Conservation (phyloP, 2,329 filamentous ascomycete genomes). For the Colletotrichum lini region DNA sequence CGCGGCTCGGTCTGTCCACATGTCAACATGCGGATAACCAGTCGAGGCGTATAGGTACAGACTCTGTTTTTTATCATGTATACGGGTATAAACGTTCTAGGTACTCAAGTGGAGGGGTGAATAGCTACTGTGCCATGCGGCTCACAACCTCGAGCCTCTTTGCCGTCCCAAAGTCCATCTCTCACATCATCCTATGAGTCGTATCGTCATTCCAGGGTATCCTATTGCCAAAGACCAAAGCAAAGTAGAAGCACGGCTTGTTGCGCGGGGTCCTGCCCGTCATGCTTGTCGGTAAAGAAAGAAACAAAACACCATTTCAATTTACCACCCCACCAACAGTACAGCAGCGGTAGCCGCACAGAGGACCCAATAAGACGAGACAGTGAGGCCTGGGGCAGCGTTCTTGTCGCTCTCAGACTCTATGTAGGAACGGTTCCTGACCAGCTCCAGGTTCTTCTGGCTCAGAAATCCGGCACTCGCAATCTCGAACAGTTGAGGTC, state of each 20-base stretch:
- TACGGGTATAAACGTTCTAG: constrained; percentile 33
- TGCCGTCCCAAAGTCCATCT: constrained; percentile 12
- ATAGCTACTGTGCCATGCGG: neutral
- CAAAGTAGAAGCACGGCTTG: constrained; percentile 18
- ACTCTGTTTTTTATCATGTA: constrained; percentile 1
- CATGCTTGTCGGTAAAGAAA: constrained; percentile 12
- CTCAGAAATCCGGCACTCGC: constrained; percentile 58
- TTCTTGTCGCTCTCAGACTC: constrained; percentile 42
- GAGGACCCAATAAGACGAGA: constrained; percentile 21
- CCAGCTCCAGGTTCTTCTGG: constrained; percentile 46
- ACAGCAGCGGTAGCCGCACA: constrained; percentile 8
- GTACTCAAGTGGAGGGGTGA: constrained; percentile 16
- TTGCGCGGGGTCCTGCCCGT: constrained; percentile 39
- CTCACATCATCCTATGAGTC: constrained; percentile 41
- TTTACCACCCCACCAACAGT: constrained; percentile 21
- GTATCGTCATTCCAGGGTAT: constrained; percentile 42
- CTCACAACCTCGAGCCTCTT: constrained; percentile 20
- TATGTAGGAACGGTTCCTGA: constrained; percentile 42
- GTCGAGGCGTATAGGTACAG: too few species aligned
- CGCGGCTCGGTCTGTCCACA: too few species aligned
- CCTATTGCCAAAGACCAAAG: constrained; percentile 36
- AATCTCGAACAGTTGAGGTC: constrained; percentile 63
- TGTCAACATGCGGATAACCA: too few species aligned
- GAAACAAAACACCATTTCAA: neutral
- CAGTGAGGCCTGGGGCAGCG: constrained; percentile 23